phyloP scores from a whole-genome alignment of 78 protist species.

The Acrasis kona region DNA sequence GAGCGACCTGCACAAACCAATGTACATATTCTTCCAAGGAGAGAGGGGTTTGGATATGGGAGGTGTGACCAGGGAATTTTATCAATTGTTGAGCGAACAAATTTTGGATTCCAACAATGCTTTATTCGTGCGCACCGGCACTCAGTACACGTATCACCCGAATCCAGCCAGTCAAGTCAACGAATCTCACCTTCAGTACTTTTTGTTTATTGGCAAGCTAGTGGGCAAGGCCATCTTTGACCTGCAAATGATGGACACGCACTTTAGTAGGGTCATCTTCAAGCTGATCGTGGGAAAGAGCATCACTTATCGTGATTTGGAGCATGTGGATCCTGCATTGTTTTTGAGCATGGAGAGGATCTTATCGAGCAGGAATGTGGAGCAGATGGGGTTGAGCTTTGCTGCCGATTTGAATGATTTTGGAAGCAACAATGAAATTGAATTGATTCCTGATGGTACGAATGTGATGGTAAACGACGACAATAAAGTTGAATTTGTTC shows the following conservation, averaged over 20 bases:
- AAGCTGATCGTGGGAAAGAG: conserved; percentile 76
- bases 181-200: conserved; percentile 61
- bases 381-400: conserved; percentile 57
- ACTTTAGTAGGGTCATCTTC: conserved; percentile 86
- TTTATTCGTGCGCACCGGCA: conserved; percentile 36
- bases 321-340: conserved; percentile 75
- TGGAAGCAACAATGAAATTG: conserved; percentile 44
- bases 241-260: conserved; percentile 57
- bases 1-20: conserved; percentile 18
- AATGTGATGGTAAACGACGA: conserved; percentile 77
- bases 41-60: conserved; percentile 73
- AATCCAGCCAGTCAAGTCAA: conserved; percentile 46
- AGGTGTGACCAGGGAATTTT: conserved; percentile 58
- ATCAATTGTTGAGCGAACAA: conserved; percentile 25
- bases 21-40: conserved; percentile 44
- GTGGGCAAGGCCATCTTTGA: conserved; percentile 81
- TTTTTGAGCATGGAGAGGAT: conserved; percentile 34
- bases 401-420: conserved; percentile 51
- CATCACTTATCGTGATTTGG: conserved; percentile 66
- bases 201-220: conserved; percentile 74
- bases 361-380: conserved; percentile 55
- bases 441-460: conserved; percentile 64
- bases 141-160: conserved; percentile 32
- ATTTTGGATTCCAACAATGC: conserved; percentile 61
- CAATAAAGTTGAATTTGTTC: conserved; percentile 86